Evolutionary conservation across 2,329 filamentous ascomycete species (phyloP), one percentile per base, ranked within the genome.

Genomic region (Ophiostoma pallidulum): DNA sequence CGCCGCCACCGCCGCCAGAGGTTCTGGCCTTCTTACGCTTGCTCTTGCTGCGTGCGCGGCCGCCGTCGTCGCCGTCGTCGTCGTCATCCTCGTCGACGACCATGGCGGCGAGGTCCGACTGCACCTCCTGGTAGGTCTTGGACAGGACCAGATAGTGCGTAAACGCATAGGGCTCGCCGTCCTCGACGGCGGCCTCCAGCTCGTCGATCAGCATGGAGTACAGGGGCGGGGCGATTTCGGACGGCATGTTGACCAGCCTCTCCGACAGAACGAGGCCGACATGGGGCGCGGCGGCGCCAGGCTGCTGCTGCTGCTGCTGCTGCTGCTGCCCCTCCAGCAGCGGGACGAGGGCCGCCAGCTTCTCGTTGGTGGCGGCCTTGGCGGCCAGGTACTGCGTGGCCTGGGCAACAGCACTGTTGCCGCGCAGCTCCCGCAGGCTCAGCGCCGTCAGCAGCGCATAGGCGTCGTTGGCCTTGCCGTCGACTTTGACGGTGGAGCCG

Each of bases 401-500:
- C 51, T 82, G 74, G 54, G 80, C 75, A 52, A 96, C 75, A 20
- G 82, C 77, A 56, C 80, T 75, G 62, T 86, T 86, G 47, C 85
- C 78, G 66, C 81, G 76, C 66, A 94, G 89, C 60, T 86, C 81
- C 47, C 80, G 74, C 41, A 92, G 69, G 62, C 95, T 96, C 50
- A 98, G 68, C 8, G 88, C 84, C 0, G 90, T 95, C 53, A 97
- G 72, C 65, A 98, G 86, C 10, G 91, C 90, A 66, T 92, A 97
- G 2, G 92, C 84, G 61, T 97, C 92, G 39, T 80, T 86, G 59
- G 90, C 88, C 61, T 92, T 89, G 58, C 90, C 89, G 58, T 97
- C 91, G n/a, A 92, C 86, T 68, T 98, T 98, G 57, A 97, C 88
- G 0, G 91, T 96, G 10, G 89, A 95, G 47, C 92, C 92, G 39